Percentiles rank a stretch among this genome's conserved stretches.
Conservation (phyloP, 192 early-diverging fungal species). For the Entophlyctis luteolus region DNA sequence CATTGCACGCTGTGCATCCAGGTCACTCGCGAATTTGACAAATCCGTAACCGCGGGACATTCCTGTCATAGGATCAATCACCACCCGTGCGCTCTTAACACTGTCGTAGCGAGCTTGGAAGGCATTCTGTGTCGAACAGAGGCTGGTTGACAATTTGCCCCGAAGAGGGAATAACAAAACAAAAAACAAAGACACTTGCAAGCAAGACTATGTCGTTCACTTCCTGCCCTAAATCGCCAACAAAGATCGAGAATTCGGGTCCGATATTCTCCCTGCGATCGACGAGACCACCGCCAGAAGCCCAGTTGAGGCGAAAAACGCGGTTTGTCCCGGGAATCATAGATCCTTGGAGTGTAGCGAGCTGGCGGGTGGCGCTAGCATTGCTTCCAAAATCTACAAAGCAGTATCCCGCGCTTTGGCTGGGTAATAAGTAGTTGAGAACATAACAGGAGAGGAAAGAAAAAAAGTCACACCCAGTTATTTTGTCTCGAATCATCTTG, state of each 20-base stretch:
- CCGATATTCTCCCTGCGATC: constrained; percentile 58
- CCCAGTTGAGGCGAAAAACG: constrained; percentile 93
- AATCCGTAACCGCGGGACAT: constrained; percentile 86
- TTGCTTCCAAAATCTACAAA: constrained; percentile 80
- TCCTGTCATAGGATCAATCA: constrained; percentile 79
- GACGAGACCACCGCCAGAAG: constrained; percentile 73
- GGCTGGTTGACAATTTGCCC: neutral
- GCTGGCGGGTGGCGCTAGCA: constrained; percentile 64
- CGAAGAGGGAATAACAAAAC: neutral
- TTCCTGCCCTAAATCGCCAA: constrained; percentile 89
- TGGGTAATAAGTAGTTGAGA: constrained; percentile 26
- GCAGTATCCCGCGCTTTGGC: constrained; percentile 75
- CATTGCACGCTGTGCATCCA: constrained; percentile 84
- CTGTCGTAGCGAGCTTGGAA: constrained; percentile 83
- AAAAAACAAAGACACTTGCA: constrained; percentile 43
- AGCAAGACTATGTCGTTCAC: constrained; percentile 79
- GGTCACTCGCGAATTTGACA: constrained; percentile 83
- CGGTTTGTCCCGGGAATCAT: constrained; percentile 78
- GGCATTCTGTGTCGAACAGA: constrained; percentile 46
- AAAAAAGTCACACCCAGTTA: constrained; percentile 61
- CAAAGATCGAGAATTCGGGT: constrained; percentile 90
- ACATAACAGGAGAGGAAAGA: neutral
- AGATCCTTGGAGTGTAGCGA: constrained; percentile 72
- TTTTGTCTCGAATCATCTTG: constrained; percentile 92
- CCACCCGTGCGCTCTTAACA: constrained; percentile 89